These are phyloP conservation scores for Leccinum griseonigrum DNA, from an alignment of 1,284 basidiomycete genomes.

Conservation along the genomic window DNA sequence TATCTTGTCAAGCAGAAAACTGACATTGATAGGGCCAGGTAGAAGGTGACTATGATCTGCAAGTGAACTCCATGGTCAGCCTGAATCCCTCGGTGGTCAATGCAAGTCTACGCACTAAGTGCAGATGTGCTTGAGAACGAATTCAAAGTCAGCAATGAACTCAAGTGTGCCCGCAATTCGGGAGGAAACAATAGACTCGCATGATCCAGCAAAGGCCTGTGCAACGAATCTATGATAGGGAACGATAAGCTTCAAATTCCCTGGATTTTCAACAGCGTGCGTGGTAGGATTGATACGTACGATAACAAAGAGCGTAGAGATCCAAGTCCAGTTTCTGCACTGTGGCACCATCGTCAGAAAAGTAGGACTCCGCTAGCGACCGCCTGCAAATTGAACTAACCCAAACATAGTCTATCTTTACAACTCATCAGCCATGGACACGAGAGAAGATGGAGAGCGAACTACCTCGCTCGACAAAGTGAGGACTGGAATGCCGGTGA, in stretches of 20 bases:
- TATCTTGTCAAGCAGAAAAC: not conserved
- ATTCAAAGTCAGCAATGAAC: not conserved
- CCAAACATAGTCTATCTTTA: conserved; percentile 10
- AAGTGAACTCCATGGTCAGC: not conserved
- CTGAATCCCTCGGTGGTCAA: not conserved
- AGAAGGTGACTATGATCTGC: conserved; percentile 7
- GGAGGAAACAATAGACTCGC: not conserved
- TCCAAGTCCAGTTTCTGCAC: conserved; percentile 14
- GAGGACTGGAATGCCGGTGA: not conserved
- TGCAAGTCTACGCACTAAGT: conserved; percentile 2
- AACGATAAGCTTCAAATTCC: not conserved
- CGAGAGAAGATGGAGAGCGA: too few relatives aligned
- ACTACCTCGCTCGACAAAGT: conserved; percentile 6
- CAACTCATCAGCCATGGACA: not conserved
- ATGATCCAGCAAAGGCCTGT: conserved; percentile 12
- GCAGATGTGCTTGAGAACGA: not conserved
- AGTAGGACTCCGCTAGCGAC: not conserved
- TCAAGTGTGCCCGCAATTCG: too few relatives aligned
- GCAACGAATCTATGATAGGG: conserved; percentile 16
- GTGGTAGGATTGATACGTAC: conserved; percentile 4
- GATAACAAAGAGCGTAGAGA: conserved; percentile 15
- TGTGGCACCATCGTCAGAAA: not conserved
- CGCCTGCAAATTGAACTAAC: not conserved
- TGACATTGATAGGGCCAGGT: conserved; percentile 4
- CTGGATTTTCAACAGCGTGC: not conserved